These are phyloP conservation scores for Plasmodium knowlesi DNA, from an alignment of 169 alveolate species.

Conservation along the genomic window DNA sequence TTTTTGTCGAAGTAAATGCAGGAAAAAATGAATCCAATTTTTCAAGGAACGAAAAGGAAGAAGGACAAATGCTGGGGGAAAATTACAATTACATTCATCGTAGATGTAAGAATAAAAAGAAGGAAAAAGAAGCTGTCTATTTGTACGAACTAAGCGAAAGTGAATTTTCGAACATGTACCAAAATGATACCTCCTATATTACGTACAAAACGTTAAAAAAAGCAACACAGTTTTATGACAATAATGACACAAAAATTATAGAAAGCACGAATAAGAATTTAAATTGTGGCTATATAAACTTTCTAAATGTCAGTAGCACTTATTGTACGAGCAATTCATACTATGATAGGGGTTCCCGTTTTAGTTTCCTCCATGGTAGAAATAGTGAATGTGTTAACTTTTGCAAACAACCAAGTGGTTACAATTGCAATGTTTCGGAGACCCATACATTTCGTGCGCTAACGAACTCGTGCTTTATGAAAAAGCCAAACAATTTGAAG, in stretches of 20 bases:
- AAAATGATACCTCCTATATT: slow-evolving; percentile 9
- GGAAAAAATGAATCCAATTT: not conserved
- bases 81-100: not conserved
- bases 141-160: slow-evolving; percentile 49
- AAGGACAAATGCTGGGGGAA: not conserved
- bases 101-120: not conserved
- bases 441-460: not conserved
- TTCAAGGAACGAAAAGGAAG: not conserved
- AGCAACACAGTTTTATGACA: slow-evolving; percentile 53
- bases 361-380: not conserved
- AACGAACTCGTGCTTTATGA: slow-evolving; percentile 49
- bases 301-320: slow-evolving; percentile 5
- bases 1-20: slow-evolving; percentile 37
- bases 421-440: not conserved
- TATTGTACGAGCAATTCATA: not conserved
- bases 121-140: slow-evolving; percentile 21
- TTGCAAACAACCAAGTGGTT: not conserved
- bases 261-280: slow-evolving; percentile 8
- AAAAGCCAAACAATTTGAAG: slow-evolving; percentile 21
- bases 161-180: slow-evolving; percentile 4
- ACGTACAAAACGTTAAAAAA: slow-evolving; percentile 40
- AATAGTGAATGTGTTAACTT: not conserved
- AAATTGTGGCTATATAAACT: slow-evolving; percentile 27
- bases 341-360: not conserved
- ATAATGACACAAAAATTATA: slow-evolving; percentile 39